Base-by-base conservation (phyloP, 371 early-diverging fungal species). In the Mortierella sp. region DNA sequence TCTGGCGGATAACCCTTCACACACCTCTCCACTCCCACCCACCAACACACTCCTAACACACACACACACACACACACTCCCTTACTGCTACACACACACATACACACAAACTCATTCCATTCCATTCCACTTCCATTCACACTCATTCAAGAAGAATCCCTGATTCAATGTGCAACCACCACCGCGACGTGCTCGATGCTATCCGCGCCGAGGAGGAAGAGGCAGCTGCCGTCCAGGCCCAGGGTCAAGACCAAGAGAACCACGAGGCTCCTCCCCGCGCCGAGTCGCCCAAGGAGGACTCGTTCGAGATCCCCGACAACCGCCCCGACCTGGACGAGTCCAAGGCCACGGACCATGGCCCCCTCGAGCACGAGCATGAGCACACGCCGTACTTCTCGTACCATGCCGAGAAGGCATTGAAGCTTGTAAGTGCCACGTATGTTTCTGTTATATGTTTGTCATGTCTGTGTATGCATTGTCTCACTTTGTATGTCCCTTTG, bases 361-460 rank as follows among this genome's bases (percentile, higher is more conserved):
- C 78, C 27, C 71, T 73, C 51, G 79, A 77, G 41, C 80, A 79
- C 51, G 79, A 77, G 48, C 80, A 80, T 46, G 81, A 84, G 8
- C 76, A 85, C 63, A 85, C 86, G 24, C 86, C 86, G n/a, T 85
- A 79, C 56, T 85, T 81, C 75, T 85, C 86, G 35, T 85, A 85
- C 72, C 79, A 85, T 38, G 75, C 76, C 6, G 86, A 85, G 75
- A 85, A 81, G 79, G 86, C 86, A 0, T 35, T 85, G 72, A 85
- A 79, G 77, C 70, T 79, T 79, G 86, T 85, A 81, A 46, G 74
- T 71, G 16, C 16, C 16, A 65, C 35, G 3, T 38, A 4, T 65
- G 38, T 44, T 35, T 35, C 41, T 41, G 35, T 56, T 46, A 12
- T 46, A 12, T 46, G 46, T 44, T 29, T 10, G 18, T 55, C 44